These are phyloP conservation scores for Acanthamoeba castellanii DNA, from an alignment of 208 protist species.

Conservation along the genomic window DNA sequence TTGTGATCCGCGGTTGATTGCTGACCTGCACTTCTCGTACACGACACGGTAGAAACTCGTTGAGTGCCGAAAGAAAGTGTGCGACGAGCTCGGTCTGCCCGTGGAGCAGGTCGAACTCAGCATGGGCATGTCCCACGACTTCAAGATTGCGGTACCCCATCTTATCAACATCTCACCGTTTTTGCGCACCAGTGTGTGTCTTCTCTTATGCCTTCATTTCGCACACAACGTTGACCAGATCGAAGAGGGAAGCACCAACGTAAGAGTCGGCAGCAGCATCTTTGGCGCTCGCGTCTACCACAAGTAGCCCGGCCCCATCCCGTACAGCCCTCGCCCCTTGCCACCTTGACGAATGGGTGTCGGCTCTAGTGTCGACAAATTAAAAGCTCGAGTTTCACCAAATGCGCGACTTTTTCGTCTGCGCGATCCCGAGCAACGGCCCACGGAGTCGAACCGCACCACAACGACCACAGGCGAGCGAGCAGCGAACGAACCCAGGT, in stretches of 20 bases:
- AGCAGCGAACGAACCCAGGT: too few relatives aligned
- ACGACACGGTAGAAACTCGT: slow-evolving; percentile 6
- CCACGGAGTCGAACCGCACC: too few relatives aligned
- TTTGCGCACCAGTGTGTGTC: too few relatives aligned
- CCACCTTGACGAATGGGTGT: too few relatives aligned
- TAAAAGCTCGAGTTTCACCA: too few relatives aligned
- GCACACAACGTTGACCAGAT: slow-evolving; percentile 87
- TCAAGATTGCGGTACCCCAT: slow-evolving; percentile 90
- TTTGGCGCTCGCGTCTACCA: slow-evolving; percentile 95
- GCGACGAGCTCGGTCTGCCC: slow-evolving; percentile 84
- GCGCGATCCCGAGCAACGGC: too few relatives aligned
- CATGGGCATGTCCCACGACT: slow-evolving; percentile 98
- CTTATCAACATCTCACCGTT: background rate
- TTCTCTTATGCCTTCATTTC: too few relatives aligned
- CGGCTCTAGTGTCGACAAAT: too few relatives aligned
- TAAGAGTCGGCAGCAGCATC: slow-evolving; percentile 95
- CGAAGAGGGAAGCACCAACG: slow-evolving; percentile 94
- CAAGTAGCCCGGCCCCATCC: background rate
- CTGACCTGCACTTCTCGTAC: background rate
- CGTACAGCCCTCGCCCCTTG: too few relatives aligned
- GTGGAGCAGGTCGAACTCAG: slow-evolving; percentile 90
- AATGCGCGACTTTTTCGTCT: too few relatives aligned
- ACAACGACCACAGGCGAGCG: too few relatives aligned
- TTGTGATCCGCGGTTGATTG: background rate
- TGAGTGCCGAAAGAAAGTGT: slow-evolving; percentile 89